phyloP scores from a whole-genome alignment of 2,329 filamentous ascomycete species.

The Phyllosticta paracitricarpa region DNA sequence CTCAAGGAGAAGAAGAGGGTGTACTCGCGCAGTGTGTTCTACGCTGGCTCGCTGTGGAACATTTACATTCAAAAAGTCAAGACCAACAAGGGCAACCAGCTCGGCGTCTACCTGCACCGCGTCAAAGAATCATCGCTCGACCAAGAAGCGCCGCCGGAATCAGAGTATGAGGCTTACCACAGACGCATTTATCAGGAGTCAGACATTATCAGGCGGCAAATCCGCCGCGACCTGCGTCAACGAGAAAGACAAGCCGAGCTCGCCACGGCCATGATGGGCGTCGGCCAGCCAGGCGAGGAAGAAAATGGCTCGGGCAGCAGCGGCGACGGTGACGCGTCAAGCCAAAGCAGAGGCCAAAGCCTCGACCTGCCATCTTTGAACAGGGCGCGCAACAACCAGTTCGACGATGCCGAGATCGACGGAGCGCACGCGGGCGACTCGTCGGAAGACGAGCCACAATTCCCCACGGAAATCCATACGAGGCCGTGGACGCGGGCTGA shows the following conservation, averaged over 20 bases:
- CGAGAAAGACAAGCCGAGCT: slow-evolving; percentile 18
- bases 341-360: not conserved
- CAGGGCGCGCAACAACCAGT: too few species aligned
- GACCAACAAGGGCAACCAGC: slow-evolving; percentile 44
- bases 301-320: slow-evolving; percentile 38
- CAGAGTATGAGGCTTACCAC: too few species aligned
- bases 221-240: not conserved
- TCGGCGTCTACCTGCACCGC: slow-evolving; percentile 50
- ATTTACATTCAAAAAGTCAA: slow-evolving; percentile 53
- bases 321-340: slow-evolving; percentile 21
- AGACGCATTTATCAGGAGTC: too few species aligned
- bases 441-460: too few species aligned
- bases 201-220: too few species aligned
- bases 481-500: too few species aligned
- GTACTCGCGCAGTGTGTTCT: slow-evolving; percentile 50
- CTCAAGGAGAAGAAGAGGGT: slow-evolving; percentile 50
- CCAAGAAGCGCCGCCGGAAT: slow-evolving; percentile 18
- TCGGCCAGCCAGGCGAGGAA: slow-evolving; percentile 25
- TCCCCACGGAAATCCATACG: too few species aligned
- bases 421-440: too few species aligned
- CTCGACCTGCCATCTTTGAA: not conserved
- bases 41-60: slow-evolving; percentile 50
- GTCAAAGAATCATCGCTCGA: slow-evolving; percentile 37
- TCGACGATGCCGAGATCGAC: too few species aligned
- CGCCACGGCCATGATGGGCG: slow-evolving; percentile 8